Conservation (phyloP, 176 grass and related monocot species). For the Zoysia japonica region DNA sequence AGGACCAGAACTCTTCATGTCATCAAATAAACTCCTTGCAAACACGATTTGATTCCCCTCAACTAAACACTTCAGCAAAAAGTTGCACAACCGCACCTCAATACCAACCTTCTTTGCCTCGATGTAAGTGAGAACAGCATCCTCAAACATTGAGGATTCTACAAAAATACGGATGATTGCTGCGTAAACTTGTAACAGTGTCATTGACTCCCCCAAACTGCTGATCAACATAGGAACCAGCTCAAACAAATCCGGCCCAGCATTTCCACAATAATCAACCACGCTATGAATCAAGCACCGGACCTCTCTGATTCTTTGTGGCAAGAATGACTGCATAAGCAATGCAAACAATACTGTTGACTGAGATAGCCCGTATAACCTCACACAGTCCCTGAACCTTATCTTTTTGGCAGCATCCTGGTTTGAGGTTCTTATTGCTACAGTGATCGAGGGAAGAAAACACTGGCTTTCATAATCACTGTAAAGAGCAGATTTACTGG, state of each 20-base stretch:
- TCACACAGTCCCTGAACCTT: slow-evolving; percentile 54
- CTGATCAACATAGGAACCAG: slow-evolving; percentile 47
- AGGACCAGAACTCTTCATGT: slow-evolving; percentile 58
- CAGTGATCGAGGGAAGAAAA: slow-evolving; percentile 45
- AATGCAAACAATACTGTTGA: slow-evolving; percentile 53
- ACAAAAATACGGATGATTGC: slow-evolving; percentile 46
- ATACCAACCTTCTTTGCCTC: slow-evolving; percentile 57
- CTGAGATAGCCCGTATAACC: slow-evolving; percentile 44
- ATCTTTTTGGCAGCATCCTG: slow-evolving; percentile 51
- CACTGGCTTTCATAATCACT: slow-evolving; percentile 15
- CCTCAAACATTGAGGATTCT: slow-evolving; percentile 50
- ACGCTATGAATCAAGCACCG: slow-evolving; percentile 49
- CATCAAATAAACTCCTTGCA: slow-evolving; percentile 60
- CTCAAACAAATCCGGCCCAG: slow-evolving; percentile 43
- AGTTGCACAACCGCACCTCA: slow-evolving; percentile 59
- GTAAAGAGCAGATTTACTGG: not conserved
- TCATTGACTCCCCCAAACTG: slow-evolving; percentile 44
- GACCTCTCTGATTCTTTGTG: slow-evolving; percentile 37
- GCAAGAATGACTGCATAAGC: slow-evolving; percentile 44
- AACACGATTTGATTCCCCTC: slow-evolving; percentile 44
- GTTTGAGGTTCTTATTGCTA: slow-evolving; percentile 50
- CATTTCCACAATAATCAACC: slow-evolving; percentile 55
- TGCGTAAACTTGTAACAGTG: slow-evolving; percentile 60
- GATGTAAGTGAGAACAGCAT: slow-evolving; percentile 54
- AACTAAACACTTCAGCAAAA: slow-evolving; percentile 66